Percentiles rank a stretch among this genome's conserved stretches.
Evolutionary conservation across 208 protist species (phyloP).

Genomic region (Ichthyophonus hoferi): DNA sequence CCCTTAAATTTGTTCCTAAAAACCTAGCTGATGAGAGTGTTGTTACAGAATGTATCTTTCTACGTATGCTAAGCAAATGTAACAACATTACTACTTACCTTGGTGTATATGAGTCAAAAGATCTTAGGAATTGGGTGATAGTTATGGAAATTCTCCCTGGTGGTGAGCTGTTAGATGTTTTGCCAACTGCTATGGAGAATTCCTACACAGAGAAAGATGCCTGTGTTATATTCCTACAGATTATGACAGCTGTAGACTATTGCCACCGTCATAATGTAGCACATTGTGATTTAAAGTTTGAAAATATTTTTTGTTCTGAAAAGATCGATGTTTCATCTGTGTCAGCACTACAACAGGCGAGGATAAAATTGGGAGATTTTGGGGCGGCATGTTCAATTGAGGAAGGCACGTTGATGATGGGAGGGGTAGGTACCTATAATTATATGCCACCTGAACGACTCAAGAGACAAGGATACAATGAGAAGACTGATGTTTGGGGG

Average conservation of each 20-base stretch:
- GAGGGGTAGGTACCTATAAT: slow-evolving; percentile 15
- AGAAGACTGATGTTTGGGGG: slow-evolving; percentile 21
- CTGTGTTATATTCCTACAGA: slow-evolving; percentile 11
- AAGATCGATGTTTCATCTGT: neutral
- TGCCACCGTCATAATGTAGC: slow-evolving; percentile 10
- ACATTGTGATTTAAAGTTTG: slow-evolving; percentile 2
- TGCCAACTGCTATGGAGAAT: neutral
- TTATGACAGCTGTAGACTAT: neutral
- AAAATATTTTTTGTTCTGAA: neutral
- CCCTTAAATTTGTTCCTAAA: neutral
- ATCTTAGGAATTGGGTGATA: neutral
- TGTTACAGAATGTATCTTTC: slow-evolving; percentile 7
- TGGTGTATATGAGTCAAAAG: slow-evolving; percentile 12
- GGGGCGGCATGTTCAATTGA: neutral
- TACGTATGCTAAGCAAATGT: neutral
- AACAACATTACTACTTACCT: neutral
- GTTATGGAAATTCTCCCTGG: slow-evolving; percentile 4
- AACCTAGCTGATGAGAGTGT: neutral
- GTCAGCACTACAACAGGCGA: neutral
- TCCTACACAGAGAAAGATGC: neutral
- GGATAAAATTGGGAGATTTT: slow-evolving; percentile 13
- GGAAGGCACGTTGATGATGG: neutral
- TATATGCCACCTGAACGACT: slow-evolving; percentile 27
- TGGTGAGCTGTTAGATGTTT: slow-evolving; percentile 27
- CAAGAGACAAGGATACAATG: neutral